These are phyloP conservation scores for Striga asiatica DNA, from an alignment of 257 asterid species.

Conservation along the genomic window DNA sequence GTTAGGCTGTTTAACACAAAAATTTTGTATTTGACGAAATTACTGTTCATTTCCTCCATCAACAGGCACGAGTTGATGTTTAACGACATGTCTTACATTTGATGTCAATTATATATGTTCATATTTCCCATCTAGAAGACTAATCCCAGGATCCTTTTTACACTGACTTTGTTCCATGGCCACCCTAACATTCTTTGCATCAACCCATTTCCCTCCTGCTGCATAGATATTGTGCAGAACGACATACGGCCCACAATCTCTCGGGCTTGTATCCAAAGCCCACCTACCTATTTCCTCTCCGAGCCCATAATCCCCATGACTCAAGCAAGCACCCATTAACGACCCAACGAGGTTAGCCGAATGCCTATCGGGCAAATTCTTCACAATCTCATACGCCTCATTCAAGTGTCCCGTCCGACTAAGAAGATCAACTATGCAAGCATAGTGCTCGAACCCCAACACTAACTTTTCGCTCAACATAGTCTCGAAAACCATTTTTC, in stretches of 20 bases:
- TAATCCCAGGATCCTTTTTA: conserved; percentile 29
- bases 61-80: too few relatives aligned
- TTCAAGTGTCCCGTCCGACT: conserved; percentile 39
- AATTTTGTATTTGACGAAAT: too few relatives aligned
- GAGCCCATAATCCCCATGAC: conserved; percentile 36
- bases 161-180: conserved; percentile 27
- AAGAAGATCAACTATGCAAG: conserved; percentile 45
- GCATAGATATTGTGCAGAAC: conserved; percentile 44
- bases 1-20: too few relatives aligned
- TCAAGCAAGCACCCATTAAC: conserved; percentile 47
- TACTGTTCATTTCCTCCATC: too few relatives aligned
- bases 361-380: conserved; percentile 13
- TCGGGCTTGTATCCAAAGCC: conserved; percentile 22
- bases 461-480: conserved; percentile 30
- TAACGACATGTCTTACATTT: too few relatives aligned
- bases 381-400: conserved; percentile 38
- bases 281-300: conserved; percentile 51
- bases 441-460: conserved; percentile 38
- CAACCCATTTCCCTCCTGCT: conserved; percentile 50
- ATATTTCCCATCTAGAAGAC: conserved; percentile 18
- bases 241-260: conserved; percentile 28
- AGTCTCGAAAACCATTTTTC: conserved; percentile 24
- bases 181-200: conserved; percentile 42
- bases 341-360: conserved; percentile 23
- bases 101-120: too few relatives aligned